Evolutionary conservation across 495 filamentous ascomycete species (phyloP).

Genomic region (Sordaria brevicollis): DNA sequence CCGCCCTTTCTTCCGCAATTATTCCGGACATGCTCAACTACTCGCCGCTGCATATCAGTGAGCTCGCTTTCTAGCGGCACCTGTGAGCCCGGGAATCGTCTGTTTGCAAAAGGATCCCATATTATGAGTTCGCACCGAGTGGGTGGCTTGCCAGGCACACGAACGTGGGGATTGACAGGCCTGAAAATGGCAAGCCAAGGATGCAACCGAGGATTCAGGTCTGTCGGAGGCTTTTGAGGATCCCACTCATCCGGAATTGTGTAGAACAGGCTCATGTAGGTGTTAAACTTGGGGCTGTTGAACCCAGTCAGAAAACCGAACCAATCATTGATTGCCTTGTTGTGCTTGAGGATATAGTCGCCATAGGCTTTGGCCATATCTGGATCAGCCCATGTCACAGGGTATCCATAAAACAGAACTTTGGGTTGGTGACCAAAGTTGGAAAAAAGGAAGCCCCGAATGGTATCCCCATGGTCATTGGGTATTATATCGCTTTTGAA

Average conservation of each 20-base stretch:
- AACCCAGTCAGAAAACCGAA: conserved; percentile 14
- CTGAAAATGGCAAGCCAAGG: conserved; percentile 35
- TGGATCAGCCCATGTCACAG: conserved; percentile 28
- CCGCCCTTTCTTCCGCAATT: conserved; percentile 8
- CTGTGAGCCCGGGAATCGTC: conserved; percentile 6
- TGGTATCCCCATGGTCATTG: background rate
- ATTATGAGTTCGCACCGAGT: conserved; percentile 30
- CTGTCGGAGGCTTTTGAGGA: conserved; percentile 6
- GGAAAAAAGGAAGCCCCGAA: background rate
- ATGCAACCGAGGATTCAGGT: conserved; percentile 8
- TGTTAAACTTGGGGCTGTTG: conserved; percentile 13
- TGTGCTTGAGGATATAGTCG: conserved; percentile 13
- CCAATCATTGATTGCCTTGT: conserved; percentile 27
- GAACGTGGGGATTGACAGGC: conserved; percentile 18
- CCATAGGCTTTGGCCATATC: conserved; percentile 26
- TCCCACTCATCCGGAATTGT: conserved; percentile 31
- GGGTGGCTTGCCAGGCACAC: background rate
- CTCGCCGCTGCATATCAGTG: conserved; percentile 27
- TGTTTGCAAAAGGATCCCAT: conserved; percentile 28
- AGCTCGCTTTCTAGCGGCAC: conserved; percentile 14
- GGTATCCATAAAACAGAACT: conserved; percentile 13
- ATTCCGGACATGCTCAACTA: conserved; percentile 23
- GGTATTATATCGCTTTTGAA: conserved; percentile 5
- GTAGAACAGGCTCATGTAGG: conserved; percentile 35
- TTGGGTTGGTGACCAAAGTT: background rate